These are phyloP conservation scores for Komagataella mondaviorum DNA, from an alignment of 805 yeast species.

Conservation along the genomic window DNA sequence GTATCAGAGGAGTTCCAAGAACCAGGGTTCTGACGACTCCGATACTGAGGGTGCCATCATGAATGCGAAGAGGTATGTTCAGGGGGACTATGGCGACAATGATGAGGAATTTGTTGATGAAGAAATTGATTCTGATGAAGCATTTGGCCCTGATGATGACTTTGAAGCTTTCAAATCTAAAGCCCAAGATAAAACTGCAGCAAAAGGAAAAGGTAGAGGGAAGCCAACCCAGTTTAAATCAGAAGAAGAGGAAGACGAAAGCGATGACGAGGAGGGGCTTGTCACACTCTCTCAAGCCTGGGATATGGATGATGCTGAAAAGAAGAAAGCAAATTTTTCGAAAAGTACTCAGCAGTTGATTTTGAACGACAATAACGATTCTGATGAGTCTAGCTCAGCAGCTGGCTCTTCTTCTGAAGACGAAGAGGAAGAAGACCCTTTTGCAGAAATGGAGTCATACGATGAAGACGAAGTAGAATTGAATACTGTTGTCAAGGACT, in stretches of 20 bases:
- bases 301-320: constrained; percentile 62
- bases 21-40: constrained; percentile 3
- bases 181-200: constrained; percentile 53
- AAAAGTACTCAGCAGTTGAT: constrained; percentile 9
- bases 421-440: constrained; percentile 12
- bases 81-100: constrained; percentile 8
- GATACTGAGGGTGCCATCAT: constrained; percentile 16
- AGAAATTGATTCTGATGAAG: constrained; percentile 60
- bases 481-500: constrained; percentile 27
- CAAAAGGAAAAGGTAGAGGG: constrained; percentile 21
- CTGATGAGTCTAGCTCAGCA: constrained; percentile 12
- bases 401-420: constrained; percentile 11
- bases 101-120: constrained; percentile 23
- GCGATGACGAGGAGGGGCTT: constrained; percentile 66
- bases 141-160: constrained; percentile 71
- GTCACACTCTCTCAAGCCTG: constrained; percentile 77
- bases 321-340: constrained; percentile 10
- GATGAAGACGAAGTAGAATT: constrained; percentile 43
- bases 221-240: constrained; percentile 18
- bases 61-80: constrained; percentile 18
- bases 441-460: constrained; percentile 13
- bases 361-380: constrained; percentile 15
- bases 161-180: constrained; percentile 47
- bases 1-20: constrained; percentile 3
- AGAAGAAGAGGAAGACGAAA: constrained; percentile 35